A percentile compares a stretch with the other conserved stretches of the same genome.
phyloP scores from a whole-genome alignment of 1,284 basidiomycete genomes.

The Abortiporus biennis region DNA sequence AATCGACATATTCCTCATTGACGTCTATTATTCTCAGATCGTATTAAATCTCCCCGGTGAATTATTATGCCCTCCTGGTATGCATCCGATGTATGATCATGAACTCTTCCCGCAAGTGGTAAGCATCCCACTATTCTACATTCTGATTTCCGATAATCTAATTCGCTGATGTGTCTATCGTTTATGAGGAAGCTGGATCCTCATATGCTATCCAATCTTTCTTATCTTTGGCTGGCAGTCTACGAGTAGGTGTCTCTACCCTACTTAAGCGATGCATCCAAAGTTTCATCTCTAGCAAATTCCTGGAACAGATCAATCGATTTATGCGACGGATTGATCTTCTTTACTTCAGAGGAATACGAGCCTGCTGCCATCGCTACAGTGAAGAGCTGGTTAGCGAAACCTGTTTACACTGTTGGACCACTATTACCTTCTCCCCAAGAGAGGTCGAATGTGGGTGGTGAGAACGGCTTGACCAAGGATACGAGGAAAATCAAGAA shows the following conservation, averaged over 20 bases:
- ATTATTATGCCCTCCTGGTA: constrained; percentile 10
- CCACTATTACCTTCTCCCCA: constrained; percentile 7
- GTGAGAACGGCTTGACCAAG: constrained; percentile 1
- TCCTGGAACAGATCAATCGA: neutral
- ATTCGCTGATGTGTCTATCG: constrained; percentile 1
- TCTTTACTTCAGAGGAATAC: constrained; percentile 12
- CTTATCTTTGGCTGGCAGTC: neutral
- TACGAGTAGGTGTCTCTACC: constrained; percentile 9
- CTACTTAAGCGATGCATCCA: constrained; percentile 6
- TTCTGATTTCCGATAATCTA: neutral
- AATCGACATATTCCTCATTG: neutral
- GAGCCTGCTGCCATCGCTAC: constrained; percentile 14
- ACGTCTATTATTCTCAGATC: constrained; percentile 6
- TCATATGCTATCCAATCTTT: no score
- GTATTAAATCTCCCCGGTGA: constrained; percentile 2
- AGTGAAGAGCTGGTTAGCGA: constrained; percentile 9
- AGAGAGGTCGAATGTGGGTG: neutral
- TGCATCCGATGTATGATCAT: constrained; percentile 13
- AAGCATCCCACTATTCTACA: neutral
- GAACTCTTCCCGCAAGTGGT: constrained; percentile 14
- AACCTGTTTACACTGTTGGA: constrained; percentile 9
- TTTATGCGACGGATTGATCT: constrained; percentile 10
- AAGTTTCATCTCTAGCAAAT: neutral
- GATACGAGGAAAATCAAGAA: neutral
- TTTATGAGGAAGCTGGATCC: neutral